Evolutionary conservation across 495 filamentous ascomycete species (phyloP).

Genomic region (Hypoxylon subgilvum): DNA sequence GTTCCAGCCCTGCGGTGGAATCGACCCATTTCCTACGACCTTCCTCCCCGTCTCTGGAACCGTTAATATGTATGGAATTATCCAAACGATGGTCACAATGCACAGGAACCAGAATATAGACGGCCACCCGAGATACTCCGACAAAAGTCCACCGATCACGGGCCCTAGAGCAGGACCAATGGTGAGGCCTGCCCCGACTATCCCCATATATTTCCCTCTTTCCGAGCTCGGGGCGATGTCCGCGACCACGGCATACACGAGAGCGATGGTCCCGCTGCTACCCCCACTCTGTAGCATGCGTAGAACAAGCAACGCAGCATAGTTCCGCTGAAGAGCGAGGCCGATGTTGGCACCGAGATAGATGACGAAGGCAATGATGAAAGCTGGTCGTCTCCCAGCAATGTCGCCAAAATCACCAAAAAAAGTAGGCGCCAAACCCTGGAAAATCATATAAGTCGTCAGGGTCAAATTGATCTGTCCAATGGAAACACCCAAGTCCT

Average conservation of each 20-base stretch:
- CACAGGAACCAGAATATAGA: conserved; percentile 77
- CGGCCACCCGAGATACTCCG: conserved; percentile 70
- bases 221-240: conserved; percentile 66
- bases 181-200: conserved; percentile 57
- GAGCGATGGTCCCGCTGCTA: conserved; percentile 61
- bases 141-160: conserved; percentile 68
- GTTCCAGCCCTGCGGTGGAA: conserved; percentile 62
- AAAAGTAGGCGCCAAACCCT: conserved; percentile 64
- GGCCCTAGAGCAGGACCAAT: conserved; percentile 65
- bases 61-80: conserved; percentile 58
- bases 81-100: conserved; percentile 61
- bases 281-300: conserved; percentile 69
- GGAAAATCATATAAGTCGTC: conserved; percentile 69
- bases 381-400: conserved; percentile 64
- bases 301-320: conserved; percentile 64
- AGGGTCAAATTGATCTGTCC: conserved; percentile 70
- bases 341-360: conserved; percentile 70
- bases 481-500: conserved; percentile 62
- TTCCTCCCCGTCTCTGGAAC: conserved; percentile 74
- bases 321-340: conserved; percentile 65
- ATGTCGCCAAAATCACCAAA: conserved; percentile 67
- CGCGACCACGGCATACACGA: conserved; percentile 66
- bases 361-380: conserved; percentile 62
- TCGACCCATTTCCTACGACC: conserved; percentile 74
- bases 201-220: conserved; percentile 65